A percentile compares a stretch with the other conserved stretches of the same genome.
These are phyloP conservation scores for Soucietia sequanensis DNA, from an alignment of 805 yeast genomes.

Conservation along the genomic window DNA sequence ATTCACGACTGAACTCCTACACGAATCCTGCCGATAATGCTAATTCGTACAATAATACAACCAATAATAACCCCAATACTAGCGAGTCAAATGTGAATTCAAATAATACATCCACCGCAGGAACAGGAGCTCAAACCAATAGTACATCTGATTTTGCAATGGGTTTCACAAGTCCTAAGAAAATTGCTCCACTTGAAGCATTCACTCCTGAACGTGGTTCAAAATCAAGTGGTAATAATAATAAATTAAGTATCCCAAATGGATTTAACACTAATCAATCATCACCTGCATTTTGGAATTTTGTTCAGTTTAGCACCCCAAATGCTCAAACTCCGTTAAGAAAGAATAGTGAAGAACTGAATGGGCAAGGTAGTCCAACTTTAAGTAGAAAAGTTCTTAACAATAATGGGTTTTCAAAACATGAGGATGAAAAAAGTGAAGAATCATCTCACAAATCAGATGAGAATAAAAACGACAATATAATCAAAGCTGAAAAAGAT, in stretches of 20 bases:
- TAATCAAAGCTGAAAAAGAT: constrained; percentile 3
- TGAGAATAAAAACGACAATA: neutral
- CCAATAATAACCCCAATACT: constrained; percentile 10
- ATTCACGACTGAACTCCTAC: constrained; percentile 30
- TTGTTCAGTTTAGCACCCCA: constrained; percentile 69
- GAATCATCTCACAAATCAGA: constrained; percentile 5
- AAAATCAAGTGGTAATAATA: constrained; percentile 18
- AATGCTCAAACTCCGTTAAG: constrained; percentile 43
- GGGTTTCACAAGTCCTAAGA: constrained; percentile 43
- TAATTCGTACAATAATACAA: constrained; percentile 1
- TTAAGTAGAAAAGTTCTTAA: constrained; percentile 24
- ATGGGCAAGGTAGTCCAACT: constrained; percentile 41
- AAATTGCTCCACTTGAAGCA: constrained; percentile 41
- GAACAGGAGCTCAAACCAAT: constrained; percentile 6
- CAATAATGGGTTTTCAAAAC: neutral
- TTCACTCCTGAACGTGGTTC: constrained; percentile 46
- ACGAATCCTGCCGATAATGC: constrained; percentile 12
- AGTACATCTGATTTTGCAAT: constrained; percentile 33
- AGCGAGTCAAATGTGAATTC: constrained; percentile 8
- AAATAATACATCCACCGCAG: constrained; percentile 19
- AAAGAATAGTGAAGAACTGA: constrained; percentile 38
- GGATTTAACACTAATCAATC: constrained; percentile 48
- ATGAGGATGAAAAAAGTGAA: constrained; percentile 5
- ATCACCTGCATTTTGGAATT: constrained; percentile 93
- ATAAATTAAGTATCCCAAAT: constrained; percentile 22